Percentiles rank a stretch among this genome's conserved stretches.
phyloP scores from a whole-genome alignment of 2,329 filamentous ascomycete species.

The Emmonsiellopsis sp. region DNA sequence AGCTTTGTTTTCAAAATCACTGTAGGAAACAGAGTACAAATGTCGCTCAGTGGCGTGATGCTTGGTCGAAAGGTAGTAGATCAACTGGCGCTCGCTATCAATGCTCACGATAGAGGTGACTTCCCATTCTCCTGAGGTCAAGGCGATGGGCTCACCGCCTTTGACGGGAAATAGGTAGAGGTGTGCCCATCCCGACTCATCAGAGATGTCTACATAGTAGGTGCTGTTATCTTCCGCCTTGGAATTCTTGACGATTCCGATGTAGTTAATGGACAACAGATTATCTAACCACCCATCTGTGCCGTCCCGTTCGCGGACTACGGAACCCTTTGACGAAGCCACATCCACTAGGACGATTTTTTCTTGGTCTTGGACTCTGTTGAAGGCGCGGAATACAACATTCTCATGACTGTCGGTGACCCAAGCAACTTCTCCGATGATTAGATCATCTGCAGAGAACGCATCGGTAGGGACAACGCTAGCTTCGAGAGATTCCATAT shows the following conservation, averaged over 20 bases:
- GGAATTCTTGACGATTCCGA: constrained; percentile 28
- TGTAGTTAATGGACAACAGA: constrained; percentile 34
- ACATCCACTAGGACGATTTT: constrained; percentile 54
- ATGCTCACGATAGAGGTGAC: constrained; percentile 52
- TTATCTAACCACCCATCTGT: constrained; percentile 54
- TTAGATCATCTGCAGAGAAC: constrained; percentile 51
- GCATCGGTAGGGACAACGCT: constrained; percentile 45
- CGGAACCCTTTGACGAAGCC: constrained; percentile 34
- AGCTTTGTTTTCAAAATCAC: constrained; percentile 44
- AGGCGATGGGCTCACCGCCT: constrained; percentile 45
- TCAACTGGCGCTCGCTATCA: constrained; percentile 45
- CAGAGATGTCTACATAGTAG: constrained; percentile 60
- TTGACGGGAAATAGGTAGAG: constrained; percentile 55
- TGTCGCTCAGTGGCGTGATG: constrained; percentile 59
- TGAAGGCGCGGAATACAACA: constrained; percentile 57
- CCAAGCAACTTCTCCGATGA: constrained; percentile 62
- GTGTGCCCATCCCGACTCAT: constrained; percentile 57
- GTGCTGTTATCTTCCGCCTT: constrained; percentile 24
- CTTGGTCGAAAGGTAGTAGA: constrained; percentile 59
- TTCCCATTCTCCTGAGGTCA: constrained; percentile 61
- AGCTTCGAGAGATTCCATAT: constrained; percentile 40
- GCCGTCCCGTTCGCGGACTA: constrained; percentile 50
- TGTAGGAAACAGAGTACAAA: constrained; percentile 56
- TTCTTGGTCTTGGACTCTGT: constrained; percentile 58
- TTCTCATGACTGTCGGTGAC: constrained; percentile 52